Base-by-base conservation (phyloP, 371 early-diverging fungal genomes). In the Actinomortierella wolfii region DNA sequence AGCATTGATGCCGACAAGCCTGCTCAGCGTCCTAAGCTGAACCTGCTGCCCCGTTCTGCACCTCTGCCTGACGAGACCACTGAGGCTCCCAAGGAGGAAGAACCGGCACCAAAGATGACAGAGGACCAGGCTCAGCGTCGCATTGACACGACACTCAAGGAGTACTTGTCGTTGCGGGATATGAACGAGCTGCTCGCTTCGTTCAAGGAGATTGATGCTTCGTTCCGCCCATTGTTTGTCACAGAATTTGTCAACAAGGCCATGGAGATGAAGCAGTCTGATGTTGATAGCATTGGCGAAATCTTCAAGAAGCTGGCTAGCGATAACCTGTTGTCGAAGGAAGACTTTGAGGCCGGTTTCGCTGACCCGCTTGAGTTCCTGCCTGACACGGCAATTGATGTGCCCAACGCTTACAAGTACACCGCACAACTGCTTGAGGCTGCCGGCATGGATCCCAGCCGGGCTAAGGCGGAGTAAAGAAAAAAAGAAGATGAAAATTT, bases 301-400 rank as follows among this genome's bases (percentile, higher is more conserved):
- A 67, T 86, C 45, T 84, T 92, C 70, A 77, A 78, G 18, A 74
- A 74, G 51, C 60, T 86, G 39, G 47, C 71, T 17, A 56, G 76
- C 1, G 83, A 83, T 26, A 68, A 77, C 18, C 51, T 81, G 25
- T 59, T 85, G 14, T 58, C 74, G 23, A 64, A 61, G 39, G 82
- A 78, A 34, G 67, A 76, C 26, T 81, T 74, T 34, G 74, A 80
- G 41, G 61, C 68, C 34, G 93, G 89, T 8, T 82, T 93, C 48
- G 75, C 81, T 40, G 81, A 79, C 34, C 83, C 85, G 49, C 79
- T 86, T 66, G 89, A 86, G 66, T 61, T 73, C 53, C 79, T 92
- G 54, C 89, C 90, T 56, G 96, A 96, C 68, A 79, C 91, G 50
- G 81, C 86, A 17, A 83, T 87, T 48, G 96, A 96, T 81, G 88